phyloP scores from a whole-genome alignment of 2,329 filamentous ascomycete species.

The Cercospora janseana region DNA sequence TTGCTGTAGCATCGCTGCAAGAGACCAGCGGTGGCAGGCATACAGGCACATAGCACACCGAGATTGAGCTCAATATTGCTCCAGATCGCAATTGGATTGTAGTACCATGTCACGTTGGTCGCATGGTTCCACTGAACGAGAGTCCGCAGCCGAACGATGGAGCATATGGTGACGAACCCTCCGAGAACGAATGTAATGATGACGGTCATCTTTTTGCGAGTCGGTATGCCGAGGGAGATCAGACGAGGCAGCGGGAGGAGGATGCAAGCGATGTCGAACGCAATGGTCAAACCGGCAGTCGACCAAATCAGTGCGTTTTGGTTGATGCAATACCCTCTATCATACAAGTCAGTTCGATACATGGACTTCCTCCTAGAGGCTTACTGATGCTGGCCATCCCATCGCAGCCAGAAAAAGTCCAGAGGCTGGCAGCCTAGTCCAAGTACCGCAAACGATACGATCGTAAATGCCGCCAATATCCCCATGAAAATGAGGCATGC shows the following conservation, averaged over 20 bases:
- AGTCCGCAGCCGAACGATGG: constrained; percentile 24
- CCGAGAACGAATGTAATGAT: constrained; percentile 28
- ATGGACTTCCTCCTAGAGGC: neutral
- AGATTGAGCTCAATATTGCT: constrained; percentile 26
- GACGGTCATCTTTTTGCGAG: constrained; percentile 26
- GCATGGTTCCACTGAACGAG: constrained; percentile 20
- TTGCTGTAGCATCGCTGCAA: constrained; percentile 20
- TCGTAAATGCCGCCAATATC: constrained; percentile 5
- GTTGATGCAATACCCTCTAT: constrained; percentile 26
- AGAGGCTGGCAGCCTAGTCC: constrained; percentile 21
- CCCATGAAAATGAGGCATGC: constrained; percentile 17
- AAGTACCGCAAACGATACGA: constrained; percentile 16
- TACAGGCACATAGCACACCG: constrained; percentile 29
- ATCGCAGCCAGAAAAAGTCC: constrained; percentile 19
- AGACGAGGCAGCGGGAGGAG: constrained; percentile 28
- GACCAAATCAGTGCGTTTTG: constrained; percentile 24
- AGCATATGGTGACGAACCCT: constrained; percentile 27
- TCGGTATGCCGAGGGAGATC: constrained; percentile 18
- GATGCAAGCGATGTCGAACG: constrained; percentile 26
- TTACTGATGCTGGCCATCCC: constrained; percentile 21
- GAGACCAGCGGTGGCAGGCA: constrained; percentile 26
- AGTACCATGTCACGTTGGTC: constrained; percentile 24
- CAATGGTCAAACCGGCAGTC: constrained; percentile 25
- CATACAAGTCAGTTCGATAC: neutral
- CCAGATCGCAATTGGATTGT: constrained; percentile 28